Evolutionary conservation across 2,329 filamentous ascomycete genomes (phyloP), one percentile per base, ranked within the genome.

Genomic region (Colletotrichum orchidophilum): DNA sequence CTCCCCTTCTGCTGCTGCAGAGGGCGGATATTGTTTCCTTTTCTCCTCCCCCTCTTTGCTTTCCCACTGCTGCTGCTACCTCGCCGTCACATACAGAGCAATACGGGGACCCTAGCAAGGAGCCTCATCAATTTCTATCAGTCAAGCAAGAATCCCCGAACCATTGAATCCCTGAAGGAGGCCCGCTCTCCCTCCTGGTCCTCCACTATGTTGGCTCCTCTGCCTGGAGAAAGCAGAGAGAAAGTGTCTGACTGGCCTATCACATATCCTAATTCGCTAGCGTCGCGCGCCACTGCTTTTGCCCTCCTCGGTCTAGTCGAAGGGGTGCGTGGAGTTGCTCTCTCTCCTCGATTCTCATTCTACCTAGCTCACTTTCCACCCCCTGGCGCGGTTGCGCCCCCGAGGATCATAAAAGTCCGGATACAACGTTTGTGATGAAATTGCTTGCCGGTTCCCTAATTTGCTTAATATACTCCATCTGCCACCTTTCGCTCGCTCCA

Each of bases 401-500:
- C 68, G 50, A 62, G 29, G 13, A 35, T 62, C 31, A 68, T 67
- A 67, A 65, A 29, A 69, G 18, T 29, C 21, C 26, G 64, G 64
- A 71, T 71, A 71, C 64, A 68, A 71, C 64, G 42, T 68, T 67
- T 68, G 52, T 63, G 64, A 71, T 67, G 35, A 71, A 59, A 71
- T 71, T 68, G 68, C 64, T 58, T 58, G 31, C 58, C 64, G 27
- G 27, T 31, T 63, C 58, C 53, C 52, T 68, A 54, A 71, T 68
- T 71, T 71, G 58, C 59, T 71, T 68, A 71, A 71, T 71, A 63
- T 68, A 49, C 33, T 55, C 65, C 58, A 6, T 55, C 65, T 24
- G 50, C 59, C 35, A 8, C 58, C 46, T 18, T 49, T 39, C 13
- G 46, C 27, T 31, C 49, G 11, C 49, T 52, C 21, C 13, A 35